Base-by-base conservation (phyloP, 2,329 filamentous ascomycete species). In the Arthrobotrys sphaeroides region DNA sequence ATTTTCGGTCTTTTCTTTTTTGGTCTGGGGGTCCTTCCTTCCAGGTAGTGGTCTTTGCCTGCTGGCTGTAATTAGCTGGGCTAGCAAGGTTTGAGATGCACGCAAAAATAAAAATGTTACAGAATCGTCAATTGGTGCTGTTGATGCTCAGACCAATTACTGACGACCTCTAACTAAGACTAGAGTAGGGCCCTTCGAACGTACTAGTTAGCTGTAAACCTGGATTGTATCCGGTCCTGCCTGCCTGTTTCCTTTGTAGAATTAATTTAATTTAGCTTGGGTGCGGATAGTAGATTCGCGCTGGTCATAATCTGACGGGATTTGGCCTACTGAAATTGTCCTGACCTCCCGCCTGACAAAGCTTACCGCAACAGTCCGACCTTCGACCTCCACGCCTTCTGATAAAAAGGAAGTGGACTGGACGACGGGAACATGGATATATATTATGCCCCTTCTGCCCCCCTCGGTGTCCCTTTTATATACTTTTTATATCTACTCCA, bases 221-320 rank as follows among this genome's bases (percentile, higher is more conserved):
- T 75, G 72, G 72, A 75, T 75, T 69, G 72, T 69, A 51, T 65
- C 72, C 72, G 72, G 72, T 75, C 70, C 55, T 74, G 64, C 72
- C 72, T 75, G 72, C 72, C 72, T 75, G 70, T 75, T 75, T 75
- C 49, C 64, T 75, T 69, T 69, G 42, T 61, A 64, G 57, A 67
- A 40, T 55, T 69, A 75, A 75, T 75, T 75, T 69, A 75, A 69
- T 59, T 75, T 75, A 69, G 72, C 59, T 74, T 74, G 64, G 55
- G 45, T 69, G 40, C 72, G 64, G 64, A 65, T 75, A 69, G 64
- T 65, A 64, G 72, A 75, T 43, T 75, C 28, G 62, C 53, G 55
- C 72, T 69, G 49, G 49, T 59, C 26, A 67, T 36, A 67, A 51
- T 51, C 62, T 67, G 47, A 55, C 64, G 72, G 64, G 55, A 68